Evolutionary conservation across 352 stramenopile species (phyloP), one percentile per base, ranked within the genome.

Genomic region (Thalassiosira livingstoniorum): DNA sequence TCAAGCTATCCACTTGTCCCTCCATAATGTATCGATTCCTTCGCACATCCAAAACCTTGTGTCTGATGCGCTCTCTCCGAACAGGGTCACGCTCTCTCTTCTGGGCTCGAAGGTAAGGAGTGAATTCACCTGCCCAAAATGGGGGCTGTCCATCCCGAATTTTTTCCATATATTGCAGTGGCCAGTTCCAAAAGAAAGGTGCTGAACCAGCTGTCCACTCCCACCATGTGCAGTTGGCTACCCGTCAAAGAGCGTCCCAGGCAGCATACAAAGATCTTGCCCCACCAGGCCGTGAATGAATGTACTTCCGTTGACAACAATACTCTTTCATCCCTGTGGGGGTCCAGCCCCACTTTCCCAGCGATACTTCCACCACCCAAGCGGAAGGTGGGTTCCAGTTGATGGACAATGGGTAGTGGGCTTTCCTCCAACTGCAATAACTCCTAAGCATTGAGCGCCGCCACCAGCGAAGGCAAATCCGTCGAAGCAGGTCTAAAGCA

Each of bases 1-100:
- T 34, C 1, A 75, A 47, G 34, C 43, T 74, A 7, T 34, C 7
- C 27, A 79, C 54, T 4, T 3, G 7, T 31, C 69, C 69, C 2
- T 18, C 7, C 21, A 25, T 37, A 2, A 78, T 66, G 58, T 78
- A 78, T 10, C 3, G 18, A 15, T 42, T 37, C 21, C 13, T 39
- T 13, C 57, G 2, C 7, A 64, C 15, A 25, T 64, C 43, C 25
- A 23, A 18, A 21, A 64, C 31, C 31, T 64, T 64, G 7, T 43
- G 7, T 23, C 2, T 31, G 1, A 64, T 43, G 7, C 37, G 31
- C 21, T 43, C 1, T 4, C 27, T n/a, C 37, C 43, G 27, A 25
- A 2, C 13, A 4, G 25, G 25, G 31, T 25, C 43, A 21, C 43
- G 37, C 5, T 25, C 27, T 4, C 13, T 1, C 13, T 7, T 13